Conservation (phyloP, 176 grass and related monocot species). For the Juncus effusus region DNA sequence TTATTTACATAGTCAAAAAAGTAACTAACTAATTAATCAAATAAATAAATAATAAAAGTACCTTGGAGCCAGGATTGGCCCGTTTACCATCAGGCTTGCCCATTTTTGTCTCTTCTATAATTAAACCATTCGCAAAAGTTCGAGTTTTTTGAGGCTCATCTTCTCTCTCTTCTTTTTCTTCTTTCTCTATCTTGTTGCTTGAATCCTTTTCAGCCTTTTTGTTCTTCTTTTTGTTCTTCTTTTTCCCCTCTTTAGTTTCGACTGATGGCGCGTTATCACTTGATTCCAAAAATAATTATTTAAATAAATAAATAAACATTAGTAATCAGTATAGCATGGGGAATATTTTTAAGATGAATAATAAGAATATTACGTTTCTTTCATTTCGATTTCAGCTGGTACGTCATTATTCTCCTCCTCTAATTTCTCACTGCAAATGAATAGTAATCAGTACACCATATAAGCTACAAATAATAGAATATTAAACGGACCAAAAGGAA, state of each 20-base stretch:
- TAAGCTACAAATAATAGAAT: too few relatives aligned
- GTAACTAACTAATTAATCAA: background rate
- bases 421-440: too few relatives aligned
- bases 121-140: conserved; percentile 79
- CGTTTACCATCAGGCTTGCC: conserved; percentile 86
- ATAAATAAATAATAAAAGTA: conserved; percentile 23
- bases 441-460: too few relatives aligned
- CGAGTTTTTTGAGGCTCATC: conserved; percentile 39
- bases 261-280: conserved; percentile 11
- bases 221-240: conserved; percentile 68
- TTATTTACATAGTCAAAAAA: too few relatives aligned
- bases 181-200: conserved; percentile 23
- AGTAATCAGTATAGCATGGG: too few relatives aligned
- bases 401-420: too few relatives aligned
- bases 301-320: too few relatives aligned
- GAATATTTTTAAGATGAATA: too few relatives aligned
- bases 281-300: too few relatives aligned
- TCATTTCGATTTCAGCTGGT: too few relatives aligned
- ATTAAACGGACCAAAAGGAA: too few relatives aligned
- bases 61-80: conserved; percentile 59
- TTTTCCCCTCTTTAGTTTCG: conserved; percentile 13
- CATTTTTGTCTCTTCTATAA: conserved; percentile 54
- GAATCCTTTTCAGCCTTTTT: conserved; percentile 12
- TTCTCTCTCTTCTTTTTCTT: conserved; percentile 31
- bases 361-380: too few relatives aligned